Evolutionary conservation across 1,284 basidiomycete species (phyloP).

Genomic region (Ustilago hordei): DNA sequence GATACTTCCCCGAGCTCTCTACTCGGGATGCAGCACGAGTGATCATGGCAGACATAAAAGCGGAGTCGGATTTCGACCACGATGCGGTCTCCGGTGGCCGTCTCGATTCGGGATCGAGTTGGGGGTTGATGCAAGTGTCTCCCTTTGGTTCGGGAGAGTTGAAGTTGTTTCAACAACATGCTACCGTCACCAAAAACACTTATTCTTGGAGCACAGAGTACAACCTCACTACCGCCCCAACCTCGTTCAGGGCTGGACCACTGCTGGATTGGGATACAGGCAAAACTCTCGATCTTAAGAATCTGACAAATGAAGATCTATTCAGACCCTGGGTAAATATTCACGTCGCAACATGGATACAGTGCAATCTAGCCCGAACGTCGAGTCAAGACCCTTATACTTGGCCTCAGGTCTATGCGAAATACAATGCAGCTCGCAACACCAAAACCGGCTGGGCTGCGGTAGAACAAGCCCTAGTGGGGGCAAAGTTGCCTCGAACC

Average conservation of each 20-base stretch:
- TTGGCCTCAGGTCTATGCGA: conserved; percentile 49
- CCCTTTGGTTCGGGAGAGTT: conserved; percentile 57
- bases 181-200: conserved; percentile 38
- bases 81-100: conserved; percentile 47
- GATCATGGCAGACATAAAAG: conserved; percentile 66
- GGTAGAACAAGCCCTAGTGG: conserved; percentile 17
- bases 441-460: conserved; percentile 12
- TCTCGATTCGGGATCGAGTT: conserved; percentile 59
- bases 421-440: conserved; percentile 27
- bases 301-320: conserved; percentile 55
- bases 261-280: conserved; percentile 61
- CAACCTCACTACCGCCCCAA: conserved; percentile 34
- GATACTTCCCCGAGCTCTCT: conserved; percentile 66
- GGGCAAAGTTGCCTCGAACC: conserved; percentile 23
- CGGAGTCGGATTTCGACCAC: conserved; percentile 63
- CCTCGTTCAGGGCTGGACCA: conserved; percentile 28
- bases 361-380: conserved; percentile 62
- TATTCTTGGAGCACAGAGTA: conserved; percentile 50
- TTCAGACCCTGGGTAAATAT: conserved; percentile 67
- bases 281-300: conserved; percentile 32
- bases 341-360: conserved; percentile 66
- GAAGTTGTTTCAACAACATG: conserved; percentile 55
- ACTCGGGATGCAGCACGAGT: conserved; percentile 55
- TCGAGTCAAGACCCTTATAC: conserved; percentile 58
- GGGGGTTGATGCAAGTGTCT: conserved; percentile 64